Percentiles rank a stretch among this genome's conserved stretches.
phyloP scores from a whole-genome alignment of 2,329 filamentous ascomycete species.

The Pseudogymnoascus sp. region DNA sequence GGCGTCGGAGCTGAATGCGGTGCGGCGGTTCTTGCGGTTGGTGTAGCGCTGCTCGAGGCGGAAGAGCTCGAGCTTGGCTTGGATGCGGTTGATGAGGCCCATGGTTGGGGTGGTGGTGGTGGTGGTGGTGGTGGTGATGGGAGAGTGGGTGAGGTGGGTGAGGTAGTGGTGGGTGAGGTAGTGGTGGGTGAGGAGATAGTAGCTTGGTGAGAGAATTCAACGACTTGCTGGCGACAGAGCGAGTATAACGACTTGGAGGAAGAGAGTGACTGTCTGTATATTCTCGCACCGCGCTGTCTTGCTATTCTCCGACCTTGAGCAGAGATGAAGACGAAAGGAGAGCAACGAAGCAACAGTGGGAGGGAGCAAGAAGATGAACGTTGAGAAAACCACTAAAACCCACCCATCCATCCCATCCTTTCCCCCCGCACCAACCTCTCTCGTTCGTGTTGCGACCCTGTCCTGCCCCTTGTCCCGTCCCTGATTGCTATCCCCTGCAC shows the following conservation, averaged over 20 bases:
- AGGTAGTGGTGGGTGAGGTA: not conserved
- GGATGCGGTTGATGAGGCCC: conserved; percentile 47
- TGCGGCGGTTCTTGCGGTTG: conserved; percentile 74
- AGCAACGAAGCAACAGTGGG: not conserved
- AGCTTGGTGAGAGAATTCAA: not conserved
- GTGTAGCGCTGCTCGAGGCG: conserved; percentile 94
- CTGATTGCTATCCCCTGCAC: not conserved
- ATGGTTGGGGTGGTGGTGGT: conserved; percentile 5
- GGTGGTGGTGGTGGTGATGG: not conserved
- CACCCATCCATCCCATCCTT: not conserved
- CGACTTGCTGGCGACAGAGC: not conserved
- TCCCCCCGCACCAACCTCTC: not conserved
- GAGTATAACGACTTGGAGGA: not conserved
- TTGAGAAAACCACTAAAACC: conserved; percentile 5
- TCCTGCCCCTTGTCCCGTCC: not conserved
- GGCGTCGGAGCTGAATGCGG: conserved; percentile 79
- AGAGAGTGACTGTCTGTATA: conserved; percentile 4
- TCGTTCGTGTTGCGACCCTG: not conserved
- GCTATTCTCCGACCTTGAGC: not conserved
- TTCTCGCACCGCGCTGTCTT: not conserved
- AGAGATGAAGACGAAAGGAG: not conserved
- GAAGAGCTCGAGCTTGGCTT: conserved; percentile 77
- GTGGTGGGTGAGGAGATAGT: not conserved
- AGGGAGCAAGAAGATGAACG: not conserved
- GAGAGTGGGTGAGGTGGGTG: too few relatives aligned